phyloP scores from a whole-genome alignment of 129 eudicot species.

The Pseudognaphalium luteoalbum region DNA sequence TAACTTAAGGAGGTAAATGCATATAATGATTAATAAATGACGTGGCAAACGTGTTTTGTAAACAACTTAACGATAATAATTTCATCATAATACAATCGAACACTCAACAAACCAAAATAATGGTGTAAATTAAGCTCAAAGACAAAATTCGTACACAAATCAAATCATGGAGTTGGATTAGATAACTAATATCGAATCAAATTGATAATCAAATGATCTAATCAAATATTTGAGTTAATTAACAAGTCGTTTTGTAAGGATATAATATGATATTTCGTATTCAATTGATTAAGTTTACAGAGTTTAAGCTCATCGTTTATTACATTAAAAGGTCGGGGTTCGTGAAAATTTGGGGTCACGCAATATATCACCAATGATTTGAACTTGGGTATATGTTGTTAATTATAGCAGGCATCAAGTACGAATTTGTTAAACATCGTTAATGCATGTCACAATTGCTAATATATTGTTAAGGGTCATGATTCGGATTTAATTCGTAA shows the following conservation, averaged over 20 bases:
- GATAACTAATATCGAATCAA: background rate
- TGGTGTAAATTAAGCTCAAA: background rate
- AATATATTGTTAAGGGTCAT: background rate
- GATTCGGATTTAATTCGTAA: background rate
- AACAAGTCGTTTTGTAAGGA: background rate
- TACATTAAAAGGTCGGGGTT: too few relatives aligned
- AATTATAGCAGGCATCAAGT: background rate
- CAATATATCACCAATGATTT: background rate
- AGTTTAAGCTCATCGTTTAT: too few relatives aligned
- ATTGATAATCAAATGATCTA: background rate
- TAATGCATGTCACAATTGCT: background rate
- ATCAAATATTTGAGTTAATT: too few relatives aligned
- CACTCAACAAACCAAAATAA: background rate
- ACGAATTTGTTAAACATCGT: background rate
- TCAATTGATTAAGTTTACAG: too few relatives aligned
- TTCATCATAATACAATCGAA: background rate
- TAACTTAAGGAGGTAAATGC: background rate
- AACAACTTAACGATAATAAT: background rate
- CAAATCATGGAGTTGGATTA: background rate
- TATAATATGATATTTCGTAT: background rate
- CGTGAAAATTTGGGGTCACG: background rate
- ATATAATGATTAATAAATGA: conserved; percentile 3
- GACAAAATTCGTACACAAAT: background rate
- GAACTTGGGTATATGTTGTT: background rate
- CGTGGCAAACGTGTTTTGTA: conserved; percentile 5